Evolutionary conservation across 2,329 filamentous ascomycete genomes (phyloP), one percentile per base, ranked within the genome.

Genomic region (Periglandula ipomoeae): DNA sequence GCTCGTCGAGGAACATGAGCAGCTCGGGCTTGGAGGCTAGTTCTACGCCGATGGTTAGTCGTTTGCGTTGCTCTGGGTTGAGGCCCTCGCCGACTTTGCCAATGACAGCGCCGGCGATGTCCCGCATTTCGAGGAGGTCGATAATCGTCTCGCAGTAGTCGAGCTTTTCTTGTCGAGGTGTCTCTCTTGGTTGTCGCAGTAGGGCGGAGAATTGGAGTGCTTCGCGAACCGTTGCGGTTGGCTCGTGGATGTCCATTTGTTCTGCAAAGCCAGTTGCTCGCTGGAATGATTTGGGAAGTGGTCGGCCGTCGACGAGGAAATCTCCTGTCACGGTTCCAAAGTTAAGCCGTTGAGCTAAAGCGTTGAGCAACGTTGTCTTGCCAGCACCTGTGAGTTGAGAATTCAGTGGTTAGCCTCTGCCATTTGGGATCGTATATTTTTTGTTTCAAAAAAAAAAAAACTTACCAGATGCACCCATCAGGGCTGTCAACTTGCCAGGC

Each of bases 281-380:
- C 61, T 90, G 87, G 70, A 91, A 91, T 0, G 83, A 86, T 38
- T 75, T 78, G 47, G 88, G 85, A 13, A 85, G 78, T 42, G 79
- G 80, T 20, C 76, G 75, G 2, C 86, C 86, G 56, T 90, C 85
- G 7, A 90, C 84, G n/a, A 89, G 69, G 71, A 91, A 88, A 46
- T 89, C 81, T 44, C 88, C 88, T 1, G 75, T 78, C 10, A 91
- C 79, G 19, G 85, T 81, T 58, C 88, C 88, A 72, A 87, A 85
- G 1, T 79, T 89, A 35, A 85, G 80, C 57, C 87, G 83, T 44
- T 82, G 84, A 26, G 86, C 85, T 19, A 91, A 73, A 2, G 84
- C 82, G 62, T 88, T 83, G 38, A 89, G 70, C 20, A 88, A 70
- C 0, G 86, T 88, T 0, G 84, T 90, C 64, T 90, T 89, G 45